Base-by-base conservation (phyloP, 2,329 filamentous ascomycete species). In the Domatiomyces globalis region DNA sequence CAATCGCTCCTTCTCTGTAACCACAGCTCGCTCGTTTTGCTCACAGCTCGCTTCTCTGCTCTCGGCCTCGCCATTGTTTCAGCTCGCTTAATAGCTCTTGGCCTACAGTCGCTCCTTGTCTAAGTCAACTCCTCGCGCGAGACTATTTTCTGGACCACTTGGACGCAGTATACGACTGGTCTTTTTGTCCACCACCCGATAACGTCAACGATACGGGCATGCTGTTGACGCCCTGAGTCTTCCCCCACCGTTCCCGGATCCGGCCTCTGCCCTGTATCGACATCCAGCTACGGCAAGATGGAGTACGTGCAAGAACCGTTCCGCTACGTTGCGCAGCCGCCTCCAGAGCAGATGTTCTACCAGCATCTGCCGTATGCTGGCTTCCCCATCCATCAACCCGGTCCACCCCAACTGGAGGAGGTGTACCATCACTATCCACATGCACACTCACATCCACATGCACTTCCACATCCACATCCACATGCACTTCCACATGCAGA, bases 401-500 rank as follows among this genome's bases (percentile, higher is more conserved):
- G 33, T 15, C 33, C 33, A 15, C 56, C 50, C 33, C 48, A 44
- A 18, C 20, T 54, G 5, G 56, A 56, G 15, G 54, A 55, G 18
- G 51, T 50, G 18, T 54, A 54, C 25, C 43, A 39, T 18, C 29
- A 50, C 15, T 58, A 54, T 43, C 42, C 33, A 29, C 44, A 43
- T 20, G n/a, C n/a, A n/a, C n/a, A n/a, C n/a, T n/a, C n/a, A n/a
- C n/a, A n/a, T n/a, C n/a, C n/a, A n/a, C n/a, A n/a, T n/a, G n/a
- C n/a, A n/a, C n/a, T n/a, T n/a, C n/a, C n/a, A n/a, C n/a, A n/a
- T n/a, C n/a, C n/a, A n/a, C n/a, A n/a, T n/a, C n/a, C n/a, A n/a
- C n/a, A n/a, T n/a, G n/a, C n/a, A n/a, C n/a, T n/a, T n/a, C 61
- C 63, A 15, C 43, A 43, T 20, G 61, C 63, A n/a, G 69, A 71